Base-by-base conservation (phyloP, 139 green algal genomes). In the Chlorella sp. region DNA sequence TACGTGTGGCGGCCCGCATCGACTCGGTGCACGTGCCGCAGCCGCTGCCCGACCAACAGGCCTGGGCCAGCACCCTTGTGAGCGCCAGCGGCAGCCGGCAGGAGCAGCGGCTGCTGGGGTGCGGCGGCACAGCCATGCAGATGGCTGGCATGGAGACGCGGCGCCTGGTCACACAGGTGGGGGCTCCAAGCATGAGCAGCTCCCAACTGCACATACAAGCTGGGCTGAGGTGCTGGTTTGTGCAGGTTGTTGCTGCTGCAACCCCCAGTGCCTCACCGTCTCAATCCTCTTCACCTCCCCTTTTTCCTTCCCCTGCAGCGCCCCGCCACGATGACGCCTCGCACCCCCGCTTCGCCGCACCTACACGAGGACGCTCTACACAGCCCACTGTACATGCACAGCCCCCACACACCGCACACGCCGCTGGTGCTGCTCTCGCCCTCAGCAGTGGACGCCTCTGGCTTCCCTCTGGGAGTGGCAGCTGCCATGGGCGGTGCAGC, bases 91-190 rank as follows among this genome's bases (percentile, higher is more conserved):
- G 75, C 81, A 51, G 44, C 51, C 46, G 22, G 32, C 81, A 85
- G 30, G 69, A 72, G 58, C 60, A 82, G 73, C 44, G 58, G 74
- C 73, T 72, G 62, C 22, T 87, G 84, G 67, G 78, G 60, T 58
- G 36, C 38, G 38, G 32, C 26, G 65, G 56, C 38, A 6, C 34
- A 32, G 64, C 79, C n/a, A 84, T 76, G 79, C 62, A 30, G 16
- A 24, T 89, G 85, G 77, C 80, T 22, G 83, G 46, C 36, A 73
- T 84, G 20, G 80, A 77, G 41, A 77, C 84, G 34, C 84, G 85
- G 17, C 83, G 77, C 34, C 65, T 93, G 41, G 56, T 93, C 38
- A 65, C 81, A 20, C 68, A 86, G 77, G 77, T 83, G 30, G 22
- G 74, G 17, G 17, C 4, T 40, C 30, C 28, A 11, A 70, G 64